Percentiles rank a stretch among this genome's conserved stretches.
These are phyloP conservation scores for Globisporangium carolinianum DNA, from an alignment of 352 stramenopile species.

Conservation along the genomic window DNA sequence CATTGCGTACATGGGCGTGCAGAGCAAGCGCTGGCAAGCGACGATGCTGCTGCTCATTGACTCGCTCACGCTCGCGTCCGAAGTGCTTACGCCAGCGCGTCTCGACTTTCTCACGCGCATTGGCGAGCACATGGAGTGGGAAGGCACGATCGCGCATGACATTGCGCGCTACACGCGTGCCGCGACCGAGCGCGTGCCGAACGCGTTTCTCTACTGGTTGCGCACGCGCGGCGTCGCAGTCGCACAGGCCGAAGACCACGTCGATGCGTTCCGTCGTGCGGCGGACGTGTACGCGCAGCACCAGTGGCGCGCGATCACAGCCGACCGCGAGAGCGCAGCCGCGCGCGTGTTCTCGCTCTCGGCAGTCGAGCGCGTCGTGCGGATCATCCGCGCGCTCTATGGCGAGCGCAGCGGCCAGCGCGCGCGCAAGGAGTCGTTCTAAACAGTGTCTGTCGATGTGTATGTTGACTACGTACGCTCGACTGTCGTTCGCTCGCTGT, in stretches of 20 bases:
- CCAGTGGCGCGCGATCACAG: constrained; percentile 44
- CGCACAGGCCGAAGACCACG: constrained; percentile 24
- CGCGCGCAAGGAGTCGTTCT: constrained; percentile 52
- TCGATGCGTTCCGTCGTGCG: constrained; percentile 41
- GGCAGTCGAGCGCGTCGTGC: constrained; percentile 50
- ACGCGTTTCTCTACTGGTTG: constrained; percentile 76
- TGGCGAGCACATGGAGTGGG: constrained; percentile 82
- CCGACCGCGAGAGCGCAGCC: constrained; percentile 22
- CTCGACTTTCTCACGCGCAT: constrained; percentile 59
- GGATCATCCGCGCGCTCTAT: constrained; percentile 62
- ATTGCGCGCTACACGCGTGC: constrained; percentile 61
- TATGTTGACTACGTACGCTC: background rate
- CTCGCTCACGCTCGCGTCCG: constrained; percentile 46
- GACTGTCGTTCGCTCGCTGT: too few relatives aligned
- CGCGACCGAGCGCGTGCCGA: constrained; percentile 53
- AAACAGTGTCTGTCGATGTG: background rate
- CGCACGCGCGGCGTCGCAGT: constrained; percentile 27
- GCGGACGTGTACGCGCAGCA: constrained; percentile 21
- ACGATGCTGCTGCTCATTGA: constrained; percentile 78
- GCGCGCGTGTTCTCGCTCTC: constrained; percentile 44
- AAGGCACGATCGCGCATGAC: constrained; percentile 79
- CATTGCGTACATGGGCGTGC: constrained; percentile 52
- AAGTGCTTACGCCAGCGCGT: constrained; percentile 47
- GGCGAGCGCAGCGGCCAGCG: constrained; percentile 29
- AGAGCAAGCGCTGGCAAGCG: constrained; percentile 78